A percentile compares a stretch with the other conserved stretches of the same genome.
Conservation (phyloP, 495 filamentous ascomycete genomes). For the Articulospora tetracladia region DNA sequence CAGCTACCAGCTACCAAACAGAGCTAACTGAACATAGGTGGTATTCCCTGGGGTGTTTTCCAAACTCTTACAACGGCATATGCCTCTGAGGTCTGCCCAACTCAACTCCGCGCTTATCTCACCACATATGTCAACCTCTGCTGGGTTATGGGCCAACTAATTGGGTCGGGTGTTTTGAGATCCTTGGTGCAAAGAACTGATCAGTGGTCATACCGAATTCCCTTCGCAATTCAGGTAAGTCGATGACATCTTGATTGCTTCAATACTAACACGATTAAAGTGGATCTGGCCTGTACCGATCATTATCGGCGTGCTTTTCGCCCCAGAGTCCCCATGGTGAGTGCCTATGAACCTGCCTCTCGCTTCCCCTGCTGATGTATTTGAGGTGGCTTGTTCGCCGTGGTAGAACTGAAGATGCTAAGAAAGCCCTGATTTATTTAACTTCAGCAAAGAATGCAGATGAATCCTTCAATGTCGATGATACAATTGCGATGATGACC, state of each 20-base stretch:
- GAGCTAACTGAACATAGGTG: too few relatives aligned
- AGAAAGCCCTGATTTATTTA: conserved; percentile 60
- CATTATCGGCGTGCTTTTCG: conserved; percentile 63
- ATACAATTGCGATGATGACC: conserved; percentile 56
- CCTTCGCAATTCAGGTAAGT: conserved; percentile 56
- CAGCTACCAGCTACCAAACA: too few relatives aligned
- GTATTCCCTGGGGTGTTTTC: conserved; percentile 74
- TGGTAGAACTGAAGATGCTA: conserved; percentile 62
- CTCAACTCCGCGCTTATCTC: conserved; percentile 65
- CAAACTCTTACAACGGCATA: conserved; percentile 76
- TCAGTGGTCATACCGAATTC: conserved; percentile 51
- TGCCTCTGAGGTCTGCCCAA: conserved; percentile 73
- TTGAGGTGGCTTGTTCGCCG: conserved; percentile 66
- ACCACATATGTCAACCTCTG: too few relatives aligned
- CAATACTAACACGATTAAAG: too few relatives aligned
- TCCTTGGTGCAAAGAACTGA: conserved; percentile 40
- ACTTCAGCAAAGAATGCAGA: conserved; percentile 47
- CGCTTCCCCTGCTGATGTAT: conserved; percentile 34
- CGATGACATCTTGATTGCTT: too few relatives aligned
- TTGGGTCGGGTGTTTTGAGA: conserved; percentile 55
- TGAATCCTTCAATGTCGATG: conserved; percentile 49
- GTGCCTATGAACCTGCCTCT: conserved; percentile 37
- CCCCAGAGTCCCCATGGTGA: conserved; percentile 71
- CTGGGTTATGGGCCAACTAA: conserved; percentile 60
- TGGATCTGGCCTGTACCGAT: conserved; percentile 84